Percentiles rank a stretch among this genome's conserved stretches.
phyloP scores from a whole-genome alignment of 805 yeast genomes.

The Phaffomyces opuntiae region DNA sequence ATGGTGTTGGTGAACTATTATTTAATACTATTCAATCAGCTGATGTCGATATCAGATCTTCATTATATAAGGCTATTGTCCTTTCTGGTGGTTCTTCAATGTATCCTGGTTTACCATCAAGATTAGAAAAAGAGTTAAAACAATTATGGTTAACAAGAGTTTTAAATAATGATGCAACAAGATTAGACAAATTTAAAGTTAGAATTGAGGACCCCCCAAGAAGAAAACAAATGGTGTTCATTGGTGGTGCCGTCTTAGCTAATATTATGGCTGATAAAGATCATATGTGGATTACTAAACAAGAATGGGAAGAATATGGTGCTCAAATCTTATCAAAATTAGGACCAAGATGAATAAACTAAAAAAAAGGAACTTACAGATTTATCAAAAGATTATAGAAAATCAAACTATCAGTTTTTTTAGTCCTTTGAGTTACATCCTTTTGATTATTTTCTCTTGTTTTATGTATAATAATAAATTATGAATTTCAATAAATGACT shows the following conservation, averaged over 20 bases:
- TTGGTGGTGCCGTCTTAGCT: constrained; percentile 97
- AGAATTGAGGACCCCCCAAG: constrained; percentile 98
- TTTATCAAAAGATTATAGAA: background rate
- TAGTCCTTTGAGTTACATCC: background rate
- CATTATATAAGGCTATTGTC: constrained; percentile 86
- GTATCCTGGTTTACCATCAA: constrained; percentile 97
- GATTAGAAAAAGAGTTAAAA: constrained; percentile 92
- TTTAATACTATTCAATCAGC: constrained; percentile 93
- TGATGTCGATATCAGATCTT: constrained; percentile 85
- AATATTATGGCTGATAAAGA: constrained; percentile 97
- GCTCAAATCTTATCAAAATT: constrained; percentile 76
- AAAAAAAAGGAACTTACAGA: background rate
- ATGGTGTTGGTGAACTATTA: constrained; percentile 89
- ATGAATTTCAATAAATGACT: background rate
- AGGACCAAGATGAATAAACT: constrained; percentile 67
- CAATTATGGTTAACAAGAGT: constrained; percentile 93
- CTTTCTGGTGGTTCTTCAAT: constrained; percentile 96
- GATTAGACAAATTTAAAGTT: constrained; percentile 88
- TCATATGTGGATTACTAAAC: constrained; percentile 94
- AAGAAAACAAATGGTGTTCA: constrained; percentile 97
- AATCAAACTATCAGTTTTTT: background rate
- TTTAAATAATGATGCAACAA: constrained; percentile 75
- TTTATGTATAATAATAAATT: background rate
- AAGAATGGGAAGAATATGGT: constrained; percentile 98
- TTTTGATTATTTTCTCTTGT: background rate